Percentiles rank a stretch among this genome's conserved stretches.
These are phyloP conservation scores for Monilinia vaccinii-corymbosi DNA, from an alignment of 2,329 filamentous ascomycete genomes.

Conservation along the genomic window DNA sequence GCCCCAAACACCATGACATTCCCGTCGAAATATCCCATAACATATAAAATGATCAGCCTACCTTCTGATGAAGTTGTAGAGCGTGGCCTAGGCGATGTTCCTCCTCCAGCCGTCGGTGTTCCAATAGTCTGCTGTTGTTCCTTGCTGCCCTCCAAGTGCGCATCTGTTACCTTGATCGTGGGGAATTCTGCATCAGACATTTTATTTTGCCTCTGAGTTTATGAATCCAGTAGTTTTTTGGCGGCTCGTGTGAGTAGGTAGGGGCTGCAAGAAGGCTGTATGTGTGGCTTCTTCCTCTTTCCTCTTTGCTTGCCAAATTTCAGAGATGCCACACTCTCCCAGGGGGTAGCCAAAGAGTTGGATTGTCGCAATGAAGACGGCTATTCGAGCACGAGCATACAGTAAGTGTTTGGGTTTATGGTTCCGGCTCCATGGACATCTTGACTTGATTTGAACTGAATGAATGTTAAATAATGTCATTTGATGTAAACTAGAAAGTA, in stretches of 20 bases:
- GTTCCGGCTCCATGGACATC: not conserved
- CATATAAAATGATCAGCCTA: constrained; percentile 11
- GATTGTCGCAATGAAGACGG: constrained; percentile 3
- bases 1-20: not conserved
- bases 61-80: constrained; percentile 28
- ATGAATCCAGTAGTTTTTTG: constrained; percentile 14
- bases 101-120: constrained; percentile 26
- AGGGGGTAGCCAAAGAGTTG: not conserved
- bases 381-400: constrained; percentile 2
- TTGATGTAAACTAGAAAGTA: not conserved
- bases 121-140: constrained; percentile 16
- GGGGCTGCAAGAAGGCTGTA: not conserved
- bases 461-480: not conserved
- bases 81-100: constrained; percentile 21
- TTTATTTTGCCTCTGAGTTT: constrained; percentile 21
- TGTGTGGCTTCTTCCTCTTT: constrained; percentile 2
- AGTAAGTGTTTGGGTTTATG: not conserved
- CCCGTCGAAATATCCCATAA: not conserved
- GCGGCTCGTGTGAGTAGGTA: not conserved
- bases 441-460: not conserved
- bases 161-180: constrained; percentile 27
- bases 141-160: constrained; percentile 18
- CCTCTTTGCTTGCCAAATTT: not conserved
- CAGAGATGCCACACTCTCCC: not conserved
- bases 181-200: constrained; percentile 27